Conservation (phyloP, 2,329 filamentous ascomycete species). For the Gyromitra esculenta region DNA sequence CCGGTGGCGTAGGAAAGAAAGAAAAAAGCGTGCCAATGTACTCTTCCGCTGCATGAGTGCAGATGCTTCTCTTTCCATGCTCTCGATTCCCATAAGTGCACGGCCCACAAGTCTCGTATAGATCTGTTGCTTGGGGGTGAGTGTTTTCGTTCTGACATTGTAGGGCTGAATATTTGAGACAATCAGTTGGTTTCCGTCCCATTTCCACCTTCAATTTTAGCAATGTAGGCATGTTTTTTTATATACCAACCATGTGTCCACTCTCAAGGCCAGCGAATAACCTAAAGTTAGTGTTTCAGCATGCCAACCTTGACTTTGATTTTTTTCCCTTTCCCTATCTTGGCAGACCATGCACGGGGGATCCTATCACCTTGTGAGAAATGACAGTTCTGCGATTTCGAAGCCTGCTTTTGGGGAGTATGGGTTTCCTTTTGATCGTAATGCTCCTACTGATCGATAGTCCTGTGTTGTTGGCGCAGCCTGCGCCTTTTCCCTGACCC, state of each 20-base stretch:
- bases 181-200: slow-evolving; percentile 9
- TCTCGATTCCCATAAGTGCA: neutral
- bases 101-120: neutral
- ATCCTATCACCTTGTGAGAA: neutral
- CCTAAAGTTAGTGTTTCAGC: slow-evolving; percentile 9
- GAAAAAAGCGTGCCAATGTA: neutral
- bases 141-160: neutral
- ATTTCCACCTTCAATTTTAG: slow-evolving; percentile 1
- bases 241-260: slow-evolving; percentile 11
- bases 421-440: neutral
- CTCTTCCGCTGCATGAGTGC: neutral
- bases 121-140: neutral
- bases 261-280: slow-evolving; percentile 5
- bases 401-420: neutral
- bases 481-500: neutral
- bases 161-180: slow-evolving; percentile 37
- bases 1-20: neutral
- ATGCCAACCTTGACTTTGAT: neutral
- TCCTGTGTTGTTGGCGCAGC: neutral
- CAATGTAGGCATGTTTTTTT: neutral
- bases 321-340: neutral
- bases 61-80: slow-evolving; percentile 1
- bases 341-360: too few species aligned
- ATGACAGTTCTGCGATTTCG: neutral
- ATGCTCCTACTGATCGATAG: neutral